Evolutionary conservation across 225 moss, liverwort and hornwort genomes (phyloP), one percentile per base, ranked within the genome.

Genomic region (Sphagnum contortum): DNA sequence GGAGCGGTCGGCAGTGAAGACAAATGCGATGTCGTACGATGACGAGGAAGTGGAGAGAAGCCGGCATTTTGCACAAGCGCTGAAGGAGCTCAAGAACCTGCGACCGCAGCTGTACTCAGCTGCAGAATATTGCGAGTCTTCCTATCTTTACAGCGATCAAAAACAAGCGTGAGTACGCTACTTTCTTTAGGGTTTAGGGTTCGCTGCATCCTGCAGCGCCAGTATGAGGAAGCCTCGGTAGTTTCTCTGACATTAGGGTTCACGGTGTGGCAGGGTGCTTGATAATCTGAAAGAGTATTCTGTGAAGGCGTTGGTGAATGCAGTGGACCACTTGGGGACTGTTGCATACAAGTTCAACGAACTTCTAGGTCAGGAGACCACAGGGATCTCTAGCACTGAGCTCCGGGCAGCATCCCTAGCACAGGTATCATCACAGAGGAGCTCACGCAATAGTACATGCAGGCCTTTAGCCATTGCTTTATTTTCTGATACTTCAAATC

Each of bases 101-200:
- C 92, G 96, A 66, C 90, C 96, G 6, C 96, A 98, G 66, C 88
- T 98, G 52, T 98, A 98, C 70, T 90, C 92, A 2, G 96, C 96
- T 46, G 96, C 96, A 29, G 96, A 98, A 74, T 98, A 98, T 73
- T 98, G 92, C 72, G 96, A 98, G 83, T 90, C 92, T 12, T 98
- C 96, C 45, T 98, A 92, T 67, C 96, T 92, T 50, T 91, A 89
- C 85, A 98, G 89, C 58, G 88, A 98, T 63, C 96, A 98, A 72
- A 98, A 98, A 77, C 96, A 98, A 89, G 84, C 86, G 96, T 98
- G 85, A 76, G 90, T 29, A 29, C 29, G 29, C 29, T 46, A 9
- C 9, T 44, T 44, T 55, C 12, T 12, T 8, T 8, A 8, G 8
- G 3, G 3, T 54, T 4, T 68, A 64, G 60, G 3, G 58, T 45